These are phyloP conservation scores for Angophora floribunda DNA, from an alignment of 345 rosid species.

Conservation along the genomic window DNA sequence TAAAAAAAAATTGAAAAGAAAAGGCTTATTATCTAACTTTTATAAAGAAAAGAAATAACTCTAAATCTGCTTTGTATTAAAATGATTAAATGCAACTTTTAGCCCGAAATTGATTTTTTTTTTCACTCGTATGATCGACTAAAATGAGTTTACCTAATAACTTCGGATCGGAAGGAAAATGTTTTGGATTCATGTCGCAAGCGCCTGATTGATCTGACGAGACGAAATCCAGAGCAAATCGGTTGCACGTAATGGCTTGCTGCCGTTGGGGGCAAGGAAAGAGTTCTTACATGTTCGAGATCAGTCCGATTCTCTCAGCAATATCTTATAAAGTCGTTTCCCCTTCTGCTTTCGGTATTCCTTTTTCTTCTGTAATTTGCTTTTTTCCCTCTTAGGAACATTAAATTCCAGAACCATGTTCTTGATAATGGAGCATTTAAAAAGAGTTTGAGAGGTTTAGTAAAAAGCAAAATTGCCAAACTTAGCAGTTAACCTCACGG, in stretches of 20 bases:
- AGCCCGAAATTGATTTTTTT: neutral
- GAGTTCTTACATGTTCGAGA: neutral
- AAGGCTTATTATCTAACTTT: neutral
- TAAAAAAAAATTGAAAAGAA: neutral
- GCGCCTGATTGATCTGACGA: neutral
- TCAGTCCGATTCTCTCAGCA: neutral
- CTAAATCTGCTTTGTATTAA: neutral
- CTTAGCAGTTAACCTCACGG: neutral
- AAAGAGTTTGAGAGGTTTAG: neutral
- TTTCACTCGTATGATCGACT: too few relatives aligned
- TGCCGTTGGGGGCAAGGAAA: neutral
- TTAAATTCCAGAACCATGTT: neutral
- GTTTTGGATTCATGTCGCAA: neutral
- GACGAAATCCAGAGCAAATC: neutral
- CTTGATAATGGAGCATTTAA: neutral
- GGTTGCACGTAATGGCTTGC: neutral
- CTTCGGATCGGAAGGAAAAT: fast-evolving
- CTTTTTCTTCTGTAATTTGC: neutral
- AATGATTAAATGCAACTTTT: neutral
- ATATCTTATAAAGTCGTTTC: neutral
- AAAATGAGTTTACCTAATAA: neutral
- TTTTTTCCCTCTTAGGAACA: too few relatives aligned
- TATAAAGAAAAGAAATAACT: neutral
- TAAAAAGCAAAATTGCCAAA: neutral
- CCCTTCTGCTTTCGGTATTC: neutral